These are phyloP conservation scores for Phytophthora chlamydospora DNA, from an alignment of 352 stramenopile species.

Conservation along the genomic window DNA sequence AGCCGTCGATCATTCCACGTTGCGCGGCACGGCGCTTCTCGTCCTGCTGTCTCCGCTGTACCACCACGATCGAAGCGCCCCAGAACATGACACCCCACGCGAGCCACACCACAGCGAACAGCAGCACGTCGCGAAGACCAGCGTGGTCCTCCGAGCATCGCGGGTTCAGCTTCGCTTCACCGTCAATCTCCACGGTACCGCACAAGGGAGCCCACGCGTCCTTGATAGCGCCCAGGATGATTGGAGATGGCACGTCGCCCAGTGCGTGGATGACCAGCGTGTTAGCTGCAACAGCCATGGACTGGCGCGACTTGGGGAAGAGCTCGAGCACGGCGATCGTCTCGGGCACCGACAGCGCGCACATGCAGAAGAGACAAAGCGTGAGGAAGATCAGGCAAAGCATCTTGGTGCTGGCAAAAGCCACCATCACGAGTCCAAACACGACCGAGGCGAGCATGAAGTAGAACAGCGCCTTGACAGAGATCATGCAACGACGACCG, in stretches of 20 bases:
- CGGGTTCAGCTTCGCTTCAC: constrained; percentile 65
- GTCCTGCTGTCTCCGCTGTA: constrained; percentile 37
- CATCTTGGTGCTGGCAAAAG: constrained; percentile 50
- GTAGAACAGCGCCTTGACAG: constrained; percentile 72
- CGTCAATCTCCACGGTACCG: constrained; percentile 70
- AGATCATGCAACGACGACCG: constrained; percentile 53
- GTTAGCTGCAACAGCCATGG: constrained; percentile 92
- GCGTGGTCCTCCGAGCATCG: constrained; percentile 62
- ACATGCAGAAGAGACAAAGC: constrained; percentile 79
- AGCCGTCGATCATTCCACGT: constrained; percentile 21
- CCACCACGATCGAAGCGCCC: constrained; percentile 50
- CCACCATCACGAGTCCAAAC: constrained; percentile 70
- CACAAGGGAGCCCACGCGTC: constrained; percentile 92
- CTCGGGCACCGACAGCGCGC: constrained; percentile 72
- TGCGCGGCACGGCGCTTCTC: constrained; percentile 27
- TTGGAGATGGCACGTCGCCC: constrained; percentile 94
- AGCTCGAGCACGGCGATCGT: constrained; percentile 91
- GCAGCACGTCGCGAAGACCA: constrained; percentile 70
- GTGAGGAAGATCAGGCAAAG: constrained; percentile 75
- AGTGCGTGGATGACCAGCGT: constrained; percentile 93
- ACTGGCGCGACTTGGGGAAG: constrained; percentile 85
- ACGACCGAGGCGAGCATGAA: constrained; percentile 63
- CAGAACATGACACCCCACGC: constrained; percentile 74
- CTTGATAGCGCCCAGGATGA: constrained; percentile 93
- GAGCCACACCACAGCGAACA: constrained; percentile 82